These are phyloP conservation scores for Antrodiella citrinella DNA, from an alignment of 768 basidiomycete species.

Conservation along the genomic window DNA sequence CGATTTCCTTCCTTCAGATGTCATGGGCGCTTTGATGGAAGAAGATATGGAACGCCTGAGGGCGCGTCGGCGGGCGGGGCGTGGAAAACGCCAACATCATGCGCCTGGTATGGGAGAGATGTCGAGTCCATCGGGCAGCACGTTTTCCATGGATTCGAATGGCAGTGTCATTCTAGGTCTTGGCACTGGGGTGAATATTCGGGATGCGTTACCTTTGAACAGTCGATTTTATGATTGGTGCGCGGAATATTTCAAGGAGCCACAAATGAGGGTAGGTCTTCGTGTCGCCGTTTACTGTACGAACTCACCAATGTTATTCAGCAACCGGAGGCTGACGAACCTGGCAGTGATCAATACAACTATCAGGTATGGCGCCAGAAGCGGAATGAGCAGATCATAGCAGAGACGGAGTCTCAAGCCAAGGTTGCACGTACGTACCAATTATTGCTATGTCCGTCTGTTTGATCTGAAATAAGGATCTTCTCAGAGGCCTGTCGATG, in stretches of 20 bases:
- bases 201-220: slow-evolving; percentile 83
- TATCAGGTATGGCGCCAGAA: slow-evolving; percentile 92
- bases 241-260: slow-evolving; percentile 94
- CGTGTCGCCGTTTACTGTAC: not conserved
- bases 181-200: slow-evolving; percentile 73
- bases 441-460: no score
- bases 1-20: slow-evolving; percentile 65
- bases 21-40: slow-evolving; percentile 85
- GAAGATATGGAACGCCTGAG: slow-evolving; percentile 91
- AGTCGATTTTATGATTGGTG: slow-evolving; percentile 95
- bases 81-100: slow-evolving; percentile 19
- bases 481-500: slow-evolving; percentile 45
- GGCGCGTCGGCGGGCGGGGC: slow-evolving; percentile 48
- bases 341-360: slow-evolving; percentile 89
- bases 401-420: slow-evolving; percentile 62
- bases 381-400: slow-evolving; percentile 75
- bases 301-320: slow-evolving; percentile 21
- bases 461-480: no score
- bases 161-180: slow-evolving; percentile 68
- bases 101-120: slow-evolving; percentile 31
- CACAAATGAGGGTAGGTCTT: slow-evolving; percentile 89
- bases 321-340: slow-evolving; percentile 95
- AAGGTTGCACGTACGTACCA: slow-evolving; percentile 65
- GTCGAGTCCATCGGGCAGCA: slow-evolving; percentile 66
- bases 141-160: slow-evolving; percentile 68